Conservation (phyloP, 2,329 filamentous ascomycete genomes). For the Epichloe uncinata region DNA sequence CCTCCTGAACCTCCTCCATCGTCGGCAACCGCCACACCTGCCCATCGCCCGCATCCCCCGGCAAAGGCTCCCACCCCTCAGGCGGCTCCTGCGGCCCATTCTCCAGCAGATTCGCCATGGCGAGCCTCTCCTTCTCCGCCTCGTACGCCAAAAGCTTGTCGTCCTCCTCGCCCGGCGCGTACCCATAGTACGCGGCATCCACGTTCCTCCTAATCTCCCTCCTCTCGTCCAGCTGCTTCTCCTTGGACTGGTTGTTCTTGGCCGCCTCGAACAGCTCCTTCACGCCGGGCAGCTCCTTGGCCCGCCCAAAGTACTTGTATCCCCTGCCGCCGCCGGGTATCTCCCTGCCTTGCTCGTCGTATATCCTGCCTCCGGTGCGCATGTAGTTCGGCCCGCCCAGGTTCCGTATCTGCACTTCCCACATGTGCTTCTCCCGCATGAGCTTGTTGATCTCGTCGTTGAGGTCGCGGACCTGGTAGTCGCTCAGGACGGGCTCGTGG, state of each 20-base stretch:
- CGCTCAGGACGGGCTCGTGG: slow-evolving; percentile 79
- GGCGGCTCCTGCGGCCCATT: slow-evolving; percentile 43
- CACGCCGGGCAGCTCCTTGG: slow-evolving; percentile 80
- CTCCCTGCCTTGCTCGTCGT: slow-evolving; percentile 61
- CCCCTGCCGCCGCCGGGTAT: slow-evolving; percentile 69
- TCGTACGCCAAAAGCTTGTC: slow-evolving; percentile 71
- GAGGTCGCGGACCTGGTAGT: slow-evolving; percentile 93
- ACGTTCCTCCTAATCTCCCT: slow-evolving; percentile 63
- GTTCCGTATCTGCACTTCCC: slow-evolving; percentile 93
- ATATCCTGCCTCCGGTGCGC: slow-evolving; percentile 56
- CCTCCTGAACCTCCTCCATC: slow-evolving; percentile 84
- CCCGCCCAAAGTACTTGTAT: slow-evolving; percentile 88
- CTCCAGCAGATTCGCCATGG: slow-evolving; percentile 52
- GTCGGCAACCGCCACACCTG: slow-evolving; percentile 72
- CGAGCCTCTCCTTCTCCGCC: slow-evolving; percentile 68
- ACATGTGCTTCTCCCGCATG: slow-evolving; percentile 98
- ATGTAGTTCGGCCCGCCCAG: slow-evolving; percentile 97
- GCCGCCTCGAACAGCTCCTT: slow-evolving; percentile 91
- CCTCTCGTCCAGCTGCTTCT: slow-evolving; percentile 53
- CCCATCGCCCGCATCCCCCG: slow-evolving; percentile 72
- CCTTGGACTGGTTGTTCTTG: slow-evolving; percentile 40
- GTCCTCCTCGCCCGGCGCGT: slow-evolving; percentile 85
- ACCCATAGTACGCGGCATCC: slow-evolving; percentile 92
- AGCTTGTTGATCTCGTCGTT: slow-evolving; percentile 99
- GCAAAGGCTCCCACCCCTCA: slow-evolving; percentile 69